These are phyloP conservation scores for Leccinum variicolor DNA, from an alignment of 768 basidiomycete species.

Conservation along the genomic window DNA sequence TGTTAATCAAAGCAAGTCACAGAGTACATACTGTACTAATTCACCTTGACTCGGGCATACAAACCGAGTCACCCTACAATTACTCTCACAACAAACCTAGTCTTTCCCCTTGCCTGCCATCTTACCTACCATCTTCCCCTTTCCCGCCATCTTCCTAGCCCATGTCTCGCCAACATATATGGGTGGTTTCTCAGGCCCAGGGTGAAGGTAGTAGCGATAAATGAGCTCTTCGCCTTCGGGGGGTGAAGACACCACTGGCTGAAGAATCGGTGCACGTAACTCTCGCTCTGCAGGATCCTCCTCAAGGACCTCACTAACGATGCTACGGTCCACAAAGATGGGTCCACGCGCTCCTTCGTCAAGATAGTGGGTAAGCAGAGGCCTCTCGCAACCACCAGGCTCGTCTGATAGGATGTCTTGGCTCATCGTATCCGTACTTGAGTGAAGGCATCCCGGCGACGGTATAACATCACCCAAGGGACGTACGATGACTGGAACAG, in stretches of 20 bases:
- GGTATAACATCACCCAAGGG: background rate
- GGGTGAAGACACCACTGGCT: background rate
- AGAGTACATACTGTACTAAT: too few relatives aligned
- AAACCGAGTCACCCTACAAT: too few relatives aligned
- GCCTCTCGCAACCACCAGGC: background rate
- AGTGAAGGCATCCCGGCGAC: background rate
- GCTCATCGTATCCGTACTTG: background rate
- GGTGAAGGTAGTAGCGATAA: background rate
- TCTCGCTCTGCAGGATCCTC: constrained; percentile 2
- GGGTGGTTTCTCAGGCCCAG: background rate
- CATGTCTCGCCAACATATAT: constrained; percentile 15
- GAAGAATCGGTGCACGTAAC: background rate
- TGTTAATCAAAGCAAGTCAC: too few relatives aligned
- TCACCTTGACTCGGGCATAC: too few relatives aligned
- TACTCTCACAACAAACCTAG: too few relatives aligned
- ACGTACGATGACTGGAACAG: background rate
- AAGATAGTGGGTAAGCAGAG: constrained; percentile 7
- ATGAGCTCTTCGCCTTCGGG: constrained; percentile 9
- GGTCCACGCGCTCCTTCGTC: constrained; percentile 4
- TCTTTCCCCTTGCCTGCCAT: too few relatives aligned
- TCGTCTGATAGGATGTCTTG: background rate
- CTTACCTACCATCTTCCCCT: background rate
- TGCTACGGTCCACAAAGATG: constrained; percentile 1
- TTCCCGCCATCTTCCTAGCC: background rate
- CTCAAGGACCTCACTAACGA: background rate